A percentile compares a stretch with the other conserved stretches of the same genome.
These are phyloP conservation scores for Fagopyrum homotropicum DNA, from an alignment of 148 eudicot species.

Conservation along the genomic window DNA sequence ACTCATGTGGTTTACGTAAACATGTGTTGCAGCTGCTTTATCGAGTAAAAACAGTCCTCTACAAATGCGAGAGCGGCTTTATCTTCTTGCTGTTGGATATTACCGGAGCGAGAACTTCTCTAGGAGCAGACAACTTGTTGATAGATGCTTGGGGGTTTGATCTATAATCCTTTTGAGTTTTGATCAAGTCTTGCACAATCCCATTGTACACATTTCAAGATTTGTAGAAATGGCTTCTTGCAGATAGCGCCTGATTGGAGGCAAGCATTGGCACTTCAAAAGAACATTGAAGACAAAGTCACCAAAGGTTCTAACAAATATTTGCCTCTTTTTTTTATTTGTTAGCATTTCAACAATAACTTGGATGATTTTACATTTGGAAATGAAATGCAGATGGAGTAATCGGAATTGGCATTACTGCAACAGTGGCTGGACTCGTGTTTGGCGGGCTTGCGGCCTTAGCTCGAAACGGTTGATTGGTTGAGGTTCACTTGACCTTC, in stretches of 20 bases:
- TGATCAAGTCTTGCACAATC: background rate
- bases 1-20: background rate
- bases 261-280: constrained; percentile 30
- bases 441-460: constrained; percentile 25
- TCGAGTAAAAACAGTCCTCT: constrained; percentile 45
- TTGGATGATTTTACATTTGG: background rate
- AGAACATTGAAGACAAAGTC: constrained; percentile 29
- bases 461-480: constrained; percentile 20
- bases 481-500: background rate
- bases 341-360: background rate
- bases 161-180: background rate
- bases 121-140: constrained; percentile 63
- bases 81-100: constrained; percentile 82
- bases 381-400: constrained; percentile 30
- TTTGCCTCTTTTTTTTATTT: background rate
- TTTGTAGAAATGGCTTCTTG: constrained; percentile 4
- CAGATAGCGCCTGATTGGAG: constrained; percentile 45
- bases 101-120: constrained; percentile 70
- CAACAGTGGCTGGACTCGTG: constrained; percentile 22
- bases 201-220: background rate
- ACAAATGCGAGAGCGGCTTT: constrained; percentile 65
- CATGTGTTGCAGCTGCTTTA: constrained; percentile 14
- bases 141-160: constrained; percentile 70
- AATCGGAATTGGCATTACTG: constrained; percentile 35
- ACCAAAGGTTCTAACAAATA: constrained; percentile 24